Conservation (phyloP, 2,329 filamentous ascomycete genomes). For the Cladosporium cucumerinum region DNA sequence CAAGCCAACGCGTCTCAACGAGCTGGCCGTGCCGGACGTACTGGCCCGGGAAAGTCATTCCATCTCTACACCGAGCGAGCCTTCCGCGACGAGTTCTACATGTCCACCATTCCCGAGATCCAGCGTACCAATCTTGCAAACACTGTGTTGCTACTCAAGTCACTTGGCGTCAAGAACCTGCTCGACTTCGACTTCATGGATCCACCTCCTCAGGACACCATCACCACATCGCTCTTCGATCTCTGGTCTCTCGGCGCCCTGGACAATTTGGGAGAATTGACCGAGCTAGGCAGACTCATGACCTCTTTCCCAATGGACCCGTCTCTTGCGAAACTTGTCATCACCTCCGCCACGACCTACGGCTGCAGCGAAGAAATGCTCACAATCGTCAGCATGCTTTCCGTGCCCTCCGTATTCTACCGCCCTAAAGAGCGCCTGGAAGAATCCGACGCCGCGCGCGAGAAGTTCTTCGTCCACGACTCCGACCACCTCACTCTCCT, state of each 20-base stretch:
- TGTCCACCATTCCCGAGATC: constrained; percentile 96
- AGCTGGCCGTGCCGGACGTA: constrained; percentile 88
- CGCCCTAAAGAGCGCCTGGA: constrained; percentile 94
- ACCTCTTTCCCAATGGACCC: constrained; percentile 98
- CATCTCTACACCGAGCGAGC: constrained; percentile 91
- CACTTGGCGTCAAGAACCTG: constrained; percentile 86
- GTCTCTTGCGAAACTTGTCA: constrained; percentile 87
- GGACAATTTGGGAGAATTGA: constrained; percentile 90
- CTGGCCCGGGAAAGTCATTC: constrained; percentile 92
- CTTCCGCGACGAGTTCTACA: constrained; percentile 92
- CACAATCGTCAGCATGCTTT: constrained; percentile 96
- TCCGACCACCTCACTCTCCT: constrained; percentile 94
- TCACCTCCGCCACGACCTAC: constrained; percentile 72
- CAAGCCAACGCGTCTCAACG: constrained; percentile 94
- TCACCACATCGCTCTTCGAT: constrained; percentile 94
- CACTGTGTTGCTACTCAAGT: constrained; percentile 90
- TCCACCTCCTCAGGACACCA: constrained; percentile 94
- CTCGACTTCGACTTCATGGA: constrained; percentile 99
- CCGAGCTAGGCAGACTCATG: constrained; percentile 83
- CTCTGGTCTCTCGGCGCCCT: constrained; percentile 93
- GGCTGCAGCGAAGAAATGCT: constrained; percentile 96
- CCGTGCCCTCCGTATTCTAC: constrained; percentile 94
- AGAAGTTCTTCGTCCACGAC: constrained; percentile 98
- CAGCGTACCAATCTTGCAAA: constrained; percentile 95
- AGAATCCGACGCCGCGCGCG: constrained; percentile 88